These are phyloP conservation scores for Paecilomyces dactylethromorphus DNA, from an alignment of 2,329 filamentous ascomycete species.

Conservation along the genomic window DNA sequence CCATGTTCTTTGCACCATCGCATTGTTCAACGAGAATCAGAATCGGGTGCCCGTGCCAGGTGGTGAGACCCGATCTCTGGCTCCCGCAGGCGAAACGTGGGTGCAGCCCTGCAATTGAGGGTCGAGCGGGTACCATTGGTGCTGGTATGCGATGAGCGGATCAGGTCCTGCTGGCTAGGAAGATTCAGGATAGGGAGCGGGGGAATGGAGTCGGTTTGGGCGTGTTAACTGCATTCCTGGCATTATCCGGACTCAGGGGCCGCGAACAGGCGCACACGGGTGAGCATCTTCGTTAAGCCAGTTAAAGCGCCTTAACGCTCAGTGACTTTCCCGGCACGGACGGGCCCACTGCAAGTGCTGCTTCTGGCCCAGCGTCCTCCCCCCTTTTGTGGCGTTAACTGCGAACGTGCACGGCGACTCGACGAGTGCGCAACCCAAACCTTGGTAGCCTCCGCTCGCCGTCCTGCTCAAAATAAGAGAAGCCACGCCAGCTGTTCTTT, in stretches of 20 bases:
- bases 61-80: neutral
- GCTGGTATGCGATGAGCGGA: neutral
- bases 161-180: neutral
- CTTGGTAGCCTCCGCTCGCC: neutral
- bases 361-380: neutral
- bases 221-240: neutral
- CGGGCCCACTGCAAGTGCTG: too few relatives aligned
- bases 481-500: conserved; percentile 3
- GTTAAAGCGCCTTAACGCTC: neutral
- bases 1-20: neutral
- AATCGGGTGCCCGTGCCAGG: neutral
- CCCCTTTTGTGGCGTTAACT: conserved; percentile 2
- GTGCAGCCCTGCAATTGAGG: neutral
- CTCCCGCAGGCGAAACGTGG: neutral
- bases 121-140: neutral
- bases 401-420: conserved; percentile 2
- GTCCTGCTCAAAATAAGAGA: conserved; percentile 1
- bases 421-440: neutral
- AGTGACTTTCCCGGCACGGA: too few relatives aligned
- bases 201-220: neutral
- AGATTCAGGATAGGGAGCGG: neutral
- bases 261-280: neutral
- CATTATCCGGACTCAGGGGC: neutral
- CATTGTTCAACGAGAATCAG: neutral
- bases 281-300: neutral